Percentiles rank a stretch among this genome's conserved stretches.
These are phyloP conservation scores for Linum trigynum DNA, from an alignment of 345 rosid genomes.

Conservation along the genomic window DNA sequence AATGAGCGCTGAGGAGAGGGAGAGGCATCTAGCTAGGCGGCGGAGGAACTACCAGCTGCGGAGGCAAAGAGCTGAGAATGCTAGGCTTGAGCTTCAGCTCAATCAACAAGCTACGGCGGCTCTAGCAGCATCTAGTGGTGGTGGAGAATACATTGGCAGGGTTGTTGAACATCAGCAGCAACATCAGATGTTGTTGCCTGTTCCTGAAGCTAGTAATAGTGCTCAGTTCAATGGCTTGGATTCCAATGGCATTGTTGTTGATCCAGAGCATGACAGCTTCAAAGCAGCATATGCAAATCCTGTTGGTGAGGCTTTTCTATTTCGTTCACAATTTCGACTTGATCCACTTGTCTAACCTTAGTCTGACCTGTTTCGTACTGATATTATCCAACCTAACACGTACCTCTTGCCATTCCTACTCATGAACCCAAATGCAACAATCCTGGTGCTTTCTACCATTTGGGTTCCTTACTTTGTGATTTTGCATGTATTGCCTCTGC, in stretches of 20 bases:
- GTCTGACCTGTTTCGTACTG: too few relatives aligned
- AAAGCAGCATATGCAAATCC: constrained; percentile 18
- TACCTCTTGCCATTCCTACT: background rate
- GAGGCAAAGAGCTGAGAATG: constrained; percentile 52
- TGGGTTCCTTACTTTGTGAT: background rate
- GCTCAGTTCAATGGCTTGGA: constrained; percentile 14
- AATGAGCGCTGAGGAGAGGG: constrained; percentile 82
- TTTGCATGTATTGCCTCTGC: background rate
- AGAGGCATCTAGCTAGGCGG: constrained; percentile 81
- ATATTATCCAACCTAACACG: background rate
- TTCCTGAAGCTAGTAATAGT: constrained; percentile 21
- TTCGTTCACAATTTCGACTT: background rate
- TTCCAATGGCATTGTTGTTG: constrained; percentile 13
- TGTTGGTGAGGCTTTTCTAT: constrained; percentile 31
- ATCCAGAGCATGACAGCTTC: constrained; percentile 18
- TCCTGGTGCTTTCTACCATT: too few relatives aligned
- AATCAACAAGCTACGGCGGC: constrained; percentile 1
- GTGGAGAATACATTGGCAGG: constrained; percentile 2
- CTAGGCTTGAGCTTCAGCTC: constrained; percentile 30
- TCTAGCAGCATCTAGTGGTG: constrained; percentile 8
- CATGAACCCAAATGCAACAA: too few relatives aligned
- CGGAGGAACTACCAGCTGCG: constrained; percentile 76
- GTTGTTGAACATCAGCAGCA: background rate
- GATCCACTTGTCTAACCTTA: background rate
- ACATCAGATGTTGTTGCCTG: constrained; percentile 14